Conservation (phyloP, 116 monocot species). For the Cymodocea nodosa region DNA sequence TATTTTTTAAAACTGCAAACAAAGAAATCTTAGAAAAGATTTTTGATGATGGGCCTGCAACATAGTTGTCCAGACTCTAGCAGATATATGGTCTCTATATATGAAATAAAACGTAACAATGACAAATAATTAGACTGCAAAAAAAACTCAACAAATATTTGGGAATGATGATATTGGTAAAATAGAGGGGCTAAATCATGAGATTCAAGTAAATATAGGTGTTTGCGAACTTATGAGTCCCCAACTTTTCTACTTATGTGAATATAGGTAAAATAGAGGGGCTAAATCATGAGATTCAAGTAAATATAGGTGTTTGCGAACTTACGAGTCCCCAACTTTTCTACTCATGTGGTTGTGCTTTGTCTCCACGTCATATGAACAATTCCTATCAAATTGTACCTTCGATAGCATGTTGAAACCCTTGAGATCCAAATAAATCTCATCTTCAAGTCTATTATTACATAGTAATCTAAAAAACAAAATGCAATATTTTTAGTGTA, state of each 20-base stretch:
- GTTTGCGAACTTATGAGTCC: not conserved
- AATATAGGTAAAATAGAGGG: no score
- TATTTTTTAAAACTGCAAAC: no score
- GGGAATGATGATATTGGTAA: no score
- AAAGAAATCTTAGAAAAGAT: no score
- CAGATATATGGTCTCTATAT: no score
- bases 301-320: not conserved
- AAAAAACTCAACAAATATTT: no score
- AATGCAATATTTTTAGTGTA: not conserved
- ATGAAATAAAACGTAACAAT: no score
- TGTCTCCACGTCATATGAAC: not conserved
- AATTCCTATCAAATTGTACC: not conserved
- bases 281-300: not conserved
- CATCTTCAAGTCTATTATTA: slow-evolving; percentile 4
- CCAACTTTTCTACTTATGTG: slow-evolving; percentile 3
- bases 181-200: not conserved
- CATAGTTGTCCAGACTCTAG: no score
- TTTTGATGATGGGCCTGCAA: no score
- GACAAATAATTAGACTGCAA: no score
- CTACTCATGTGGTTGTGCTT: not conserved
- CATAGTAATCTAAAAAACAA: slow-evolving; percentile 7
- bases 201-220: no score
- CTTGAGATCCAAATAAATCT: slow-evolving; percentile 3
- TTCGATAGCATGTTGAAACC: slow-evolving; percentile 10
- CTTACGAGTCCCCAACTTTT: slow-evolving; percentile 5